Base-by-base conservation (phyloP, 768 basidiomycete species). In the Lentinula detonsa region DNA sequence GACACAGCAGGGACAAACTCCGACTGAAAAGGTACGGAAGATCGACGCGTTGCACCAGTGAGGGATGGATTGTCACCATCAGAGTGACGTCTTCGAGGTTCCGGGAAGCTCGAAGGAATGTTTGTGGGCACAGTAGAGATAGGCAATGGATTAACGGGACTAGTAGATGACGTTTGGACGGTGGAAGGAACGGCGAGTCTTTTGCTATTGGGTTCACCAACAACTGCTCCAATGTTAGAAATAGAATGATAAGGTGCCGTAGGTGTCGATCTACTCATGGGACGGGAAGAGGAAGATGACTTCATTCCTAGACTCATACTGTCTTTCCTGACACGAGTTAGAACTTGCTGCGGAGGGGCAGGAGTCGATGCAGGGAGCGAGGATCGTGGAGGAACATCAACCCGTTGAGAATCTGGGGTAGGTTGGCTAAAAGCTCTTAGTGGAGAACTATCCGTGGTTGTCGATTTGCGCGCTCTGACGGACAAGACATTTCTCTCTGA, bases 31-130 rank as follows among this genome's bases (percentile, higher is more conserved):
- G 59, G 59, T 3, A 37, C 48, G 7, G 59, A 7, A 37, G 45
- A 49, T 33, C 59, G 33, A 40, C 39, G 37, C 39, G 59, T 51
- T 33, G 59, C 50, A 52, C 23, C 59, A 16, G 37, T 40, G 39
- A 60, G 59, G 40, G 49, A 21, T 13, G 59, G 59, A 34, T 60
- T 60, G 15, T 50, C 48, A 13, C 37, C 52, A 28, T 61, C 60
- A 16, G 60, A 49, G 39, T 61, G 53, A n/a, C 60, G 39, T 46
- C 60, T 53, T 16, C 42, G 23, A 21, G 60, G 60, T 31, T 61
- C 60, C 8, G 50, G 59, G 37, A 52, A 33, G 37, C 39, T 50
- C 18, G 50, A 52, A 3, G 39, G 58, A 33, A 46, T 28, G 37
- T 21, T 16, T 13, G 34, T 15, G 21, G 49, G 59, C 11, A 33